Conservation (phyloP, 805 yeast species). For the Metschnikowia cerradonensis region DNA sequence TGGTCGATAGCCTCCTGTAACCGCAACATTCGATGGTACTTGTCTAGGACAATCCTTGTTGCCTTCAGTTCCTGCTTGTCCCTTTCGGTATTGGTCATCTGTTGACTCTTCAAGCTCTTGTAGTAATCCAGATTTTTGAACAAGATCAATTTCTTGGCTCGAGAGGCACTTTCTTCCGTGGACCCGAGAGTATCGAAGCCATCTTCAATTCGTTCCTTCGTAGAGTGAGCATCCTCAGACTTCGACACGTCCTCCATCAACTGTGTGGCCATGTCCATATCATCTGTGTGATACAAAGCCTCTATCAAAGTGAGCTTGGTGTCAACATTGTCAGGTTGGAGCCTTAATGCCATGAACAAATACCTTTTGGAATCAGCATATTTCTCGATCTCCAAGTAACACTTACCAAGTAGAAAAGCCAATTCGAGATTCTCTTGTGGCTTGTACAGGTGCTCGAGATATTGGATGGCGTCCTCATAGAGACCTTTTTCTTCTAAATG, state of each 20-base stretch:
- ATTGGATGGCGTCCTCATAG: conserved; percentile 71
- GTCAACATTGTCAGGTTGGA: conserved; percentile 64
- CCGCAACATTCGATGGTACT: conserved; percentile 50
- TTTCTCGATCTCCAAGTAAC: conserved; percentile 70
- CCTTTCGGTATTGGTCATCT: conserved; percentile 42
- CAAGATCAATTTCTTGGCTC: conserved; percentile 11
- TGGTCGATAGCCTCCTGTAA: conserved; percentile 35
- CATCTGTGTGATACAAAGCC: conserved; percentile 63
- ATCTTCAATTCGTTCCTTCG: conserved; percentile 6
- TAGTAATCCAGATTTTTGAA: conserved; percentile 15
- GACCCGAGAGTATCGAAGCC: neutral
- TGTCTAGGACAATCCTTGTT: conserved; percentile 52
- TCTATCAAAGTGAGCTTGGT: conserved; percentile 78
- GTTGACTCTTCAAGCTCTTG: conserved; percentile 13
- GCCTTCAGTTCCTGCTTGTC: conserved; percentile 55
- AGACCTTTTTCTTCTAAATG: conserved; percentile 65
- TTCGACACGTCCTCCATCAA: conserved; percentile 53
- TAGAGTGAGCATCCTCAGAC: conserved; percentile 1
- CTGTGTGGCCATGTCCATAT: conserved; percentile 51
- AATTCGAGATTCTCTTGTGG: conserved; percentile 45
- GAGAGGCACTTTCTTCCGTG: neutral
- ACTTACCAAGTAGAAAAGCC: conserved; percentile 63
- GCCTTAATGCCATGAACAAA: conserved; percentile 49
- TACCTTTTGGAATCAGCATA: conserved; percentile 61
- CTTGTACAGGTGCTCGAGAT: conserved; percentile 38